These are phyloP conservation scores for Candolleomyces efflorescens DNA, from an alignment of 768 basidiomycete genomes.

Conservation along the genomic window DNA sequence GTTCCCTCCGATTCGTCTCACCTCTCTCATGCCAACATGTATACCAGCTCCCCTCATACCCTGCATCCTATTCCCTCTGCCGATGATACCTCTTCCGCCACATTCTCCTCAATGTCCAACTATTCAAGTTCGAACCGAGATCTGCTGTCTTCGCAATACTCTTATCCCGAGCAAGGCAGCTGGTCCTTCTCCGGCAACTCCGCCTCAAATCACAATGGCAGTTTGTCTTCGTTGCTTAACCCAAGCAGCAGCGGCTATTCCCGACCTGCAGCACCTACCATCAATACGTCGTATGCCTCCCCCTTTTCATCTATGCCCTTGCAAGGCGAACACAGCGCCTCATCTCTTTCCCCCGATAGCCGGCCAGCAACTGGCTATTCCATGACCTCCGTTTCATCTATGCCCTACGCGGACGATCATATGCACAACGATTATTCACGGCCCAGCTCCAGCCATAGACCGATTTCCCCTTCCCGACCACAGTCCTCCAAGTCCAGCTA, in stretches of 20 bases:
- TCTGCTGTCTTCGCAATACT: slow-evolving; percentile 53
- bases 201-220: slow-evolving; percentile 54
- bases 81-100: slow-evolving; percentile 61
- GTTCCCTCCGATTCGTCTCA: slow-evolving; percentile 74
- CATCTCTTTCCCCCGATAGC: slow-evolving; percentile 79
- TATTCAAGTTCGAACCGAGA: slow-evolving; percentile 41
- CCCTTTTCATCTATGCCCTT: slow-evolving; percentile 70
- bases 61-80: slow-evolving; percentile 66
- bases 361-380: slow-evolving; percentile 85
- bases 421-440: slow-evolving; percentile 64
- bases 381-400: slow-evolving; percentile 74
- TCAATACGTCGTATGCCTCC: slow-evolving; percentile 67
- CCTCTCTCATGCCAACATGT: slow-evolving; percentile 53
- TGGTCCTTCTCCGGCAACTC: slow-evolving; percentile 50
- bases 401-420: slow-evolving; percentile 62
- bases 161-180: slow-evolving; percentile 54
- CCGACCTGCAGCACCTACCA: slow-evolving; percentile 57
- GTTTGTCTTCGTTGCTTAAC: slow-evolving; percentile 75
- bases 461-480: slow-evolving; percentile 66
- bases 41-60: slow-evolving; percentile 56
- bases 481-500: slow-evolving; percentile 62
- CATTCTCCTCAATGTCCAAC: slow-evolving; percentile 38
- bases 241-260: slow-evolving; percentile 56
- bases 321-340: slow-evolving; percentile 63
- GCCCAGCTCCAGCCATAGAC: slow-evolving; percentile 68